Evolutionary conservation across 495 filamentous ascomycete genomes (phyloP), one percentile per base, ranked within the genome.

Genomic region (Lepidopterella palustris): DNA sequence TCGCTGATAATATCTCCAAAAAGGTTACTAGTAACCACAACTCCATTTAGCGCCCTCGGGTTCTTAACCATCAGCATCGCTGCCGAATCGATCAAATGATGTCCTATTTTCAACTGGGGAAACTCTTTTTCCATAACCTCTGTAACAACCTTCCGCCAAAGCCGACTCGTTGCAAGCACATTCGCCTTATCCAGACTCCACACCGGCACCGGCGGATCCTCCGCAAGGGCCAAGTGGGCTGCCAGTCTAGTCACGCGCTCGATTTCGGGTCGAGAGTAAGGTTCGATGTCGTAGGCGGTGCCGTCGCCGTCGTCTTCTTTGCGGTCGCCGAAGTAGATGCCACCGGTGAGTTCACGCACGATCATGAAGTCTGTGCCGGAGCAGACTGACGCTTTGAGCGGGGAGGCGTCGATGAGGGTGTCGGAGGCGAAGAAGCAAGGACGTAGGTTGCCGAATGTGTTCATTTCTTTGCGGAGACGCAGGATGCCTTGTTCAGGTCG

Each of bases 51-150:
- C 53, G 87, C 83, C 23, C 88, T 78, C 23, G 93, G 93, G 71
- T 92, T 89, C 85, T 96, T 96, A 53, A 98, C 82, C 89, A 97
- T 92, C 63, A 97, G 73, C 92, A 98, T 97, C 53, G 93, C 92
- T 20, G 92, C 93, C 56, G 83, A 88, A 76, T 98, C 93, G 70
- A 98, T 97, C 39, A 98, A 79, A 69, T 98, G 92, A 74, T 97
- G 92, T 59, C 82, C 82, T 39, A 95, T 70, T 77, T 88, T 82
- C 21, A 98, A 75, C 71, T 89, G 82, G 28, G 93, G 93, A 76
- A 92, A 98, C 78, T 98, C 93, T 55, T 86, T 86, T 21, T 74
- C 79, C 74, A 89, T 84, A 59, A 95, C 77, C 77, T 95, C 88
- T 39, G 83, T 83, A 21, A 96, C 86, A 3, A 87, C 85, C 78